Conservation (phyloP, 768 basidiomycete genomes). For the Favolaschia claudopus region DNA sequence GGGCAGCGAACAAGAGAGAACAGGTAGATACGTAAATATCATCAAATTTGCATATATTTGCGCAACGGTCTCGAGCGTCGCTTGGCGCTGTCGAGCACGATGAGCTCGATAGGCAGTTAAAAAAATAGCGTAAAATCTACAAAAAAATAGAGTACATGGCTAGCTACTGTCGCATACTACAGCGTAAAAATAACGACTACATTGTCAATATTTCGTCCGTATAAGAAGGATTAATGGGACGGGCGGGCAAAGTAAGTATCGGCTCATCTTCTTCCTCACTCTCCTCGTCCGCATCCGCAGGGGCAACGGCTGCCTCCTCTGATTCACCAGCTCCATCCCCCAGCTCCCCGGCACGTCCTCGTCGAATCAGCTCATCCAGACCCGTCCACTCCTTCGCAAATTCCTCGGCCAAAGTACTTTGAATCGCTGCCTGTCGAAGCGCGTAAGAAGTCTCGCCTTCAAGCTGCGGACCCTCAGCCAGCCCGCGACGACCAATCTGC, state of each 20-base stretch:
- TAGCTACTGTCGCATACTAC: background rate
- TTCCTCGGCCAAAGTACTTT: background rate
- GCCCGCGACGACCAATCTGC: background rate
- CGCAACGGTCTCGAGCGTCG: background rate
- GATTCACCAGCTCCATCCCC: background rate
- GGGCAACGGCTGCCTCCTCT: too few relatives aligned
- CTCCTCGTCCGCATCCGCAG: background rate
- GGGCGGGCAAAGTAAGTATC: background rate
- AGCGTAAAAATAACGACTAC: too few relatives aligned
- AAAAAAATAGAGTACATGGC: background rate
- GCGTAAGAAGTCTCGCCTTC: constrained; percentile 19
- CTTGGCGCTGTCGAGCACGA: background rate
- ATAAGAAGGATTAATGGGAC: background rate
- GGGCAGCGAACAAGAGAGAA: too few relatives aligned
- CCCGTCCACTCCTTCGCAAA: background rate
- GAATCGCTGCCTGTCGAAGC: constrained; percentile 7
- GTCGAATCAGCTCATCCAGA: background rate
- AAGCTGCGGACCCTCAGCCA: constrained; percentile 1
- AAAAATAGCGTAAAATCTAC: background rate
- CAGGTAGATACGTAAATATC: too few relatives aligned
- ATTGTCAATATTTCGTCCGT: background rate
- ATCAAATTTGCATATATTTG: background rate
- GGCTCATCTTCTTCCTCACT: background rate
- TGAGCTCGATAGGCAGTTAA: too few relatives aligned
- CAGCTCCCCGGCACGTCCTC: background rate